A percentile compares a stretch with the other conserved stretches of the same genome.
Conservation (phyloP, 352 stramenopile species). For the Pythium apleroticum region DNA sequence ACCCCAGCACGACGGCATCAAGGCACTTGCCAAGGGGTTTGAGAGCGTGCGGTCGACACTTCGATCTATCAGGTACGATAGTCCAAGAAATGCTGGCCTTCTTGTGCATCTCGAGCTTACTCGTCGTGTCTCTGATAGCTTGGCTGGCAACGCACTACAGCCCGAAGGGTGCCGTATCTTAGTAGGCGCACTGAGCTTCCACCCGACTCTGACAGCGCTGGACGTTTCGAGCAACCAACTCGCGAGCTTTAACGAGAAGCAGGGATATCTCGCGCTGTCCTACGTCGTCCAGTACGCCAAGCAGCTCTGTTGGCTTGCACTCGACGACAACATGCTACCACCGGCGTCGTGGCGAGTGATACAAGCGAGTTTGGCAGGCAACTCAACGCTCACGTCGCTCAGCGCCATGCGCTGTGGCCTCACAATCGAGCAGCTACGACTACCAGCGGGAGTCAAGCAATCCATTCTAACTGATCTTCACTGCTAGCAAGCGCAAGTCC, state of each 20-base stretch:
- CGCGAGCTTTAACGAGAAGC: slow-evolving; percentile 51
- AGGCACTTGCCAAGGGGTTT: slow-evolving; percentile 55
- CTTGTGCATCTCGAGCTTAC: not conserved
- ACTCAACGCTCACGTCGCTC: slow-evolving; percentile 44
- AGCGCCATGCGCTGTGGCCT: slow-evolving; percentile 31
- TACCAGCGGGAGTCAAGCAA: not conserved
- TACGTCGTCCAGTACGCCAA: slow-evolving; percentile 52
- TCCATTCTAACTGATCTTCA: not conserved
- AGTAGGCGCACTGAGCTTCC: slow-evolving; percentile 45
- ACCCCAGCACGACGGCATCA: slow-evolving; percentile 46
- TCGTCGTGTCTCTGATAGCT: slow-evolving; percentile 19
- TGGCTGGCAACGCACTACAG: slow-evolving; percentile 52
- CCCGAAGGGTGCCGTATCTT: slow-evolving; percentile 60
- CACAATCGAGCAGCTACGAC: slow-evolving; percentile 13
- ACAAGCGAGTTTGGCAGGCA: slow-evolving; percentile 30
- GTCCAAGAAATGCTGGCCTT: not conserved
- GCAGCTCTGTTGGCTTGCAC: slow-evolving; percentile 47
- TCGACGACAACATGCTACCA: slow-evolving; percentile 41
- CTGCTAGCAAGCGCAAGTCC: not conserved
- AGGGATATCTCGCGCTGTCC: slow-evolving; percentile 50
- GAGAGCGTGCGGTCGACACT: slow-evolving; percentile 53
- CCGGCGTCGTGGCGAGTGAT: slow-evolving; percentile 16
- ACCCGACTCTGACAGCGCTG: slow-evolving; percentile 51
- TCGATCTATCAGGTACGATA: slow-evolving; percentile 47
- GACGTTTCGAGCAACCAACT: slow-evolving; percentile 62